phyloP scores from a whole-genome alignment of 257 asterid genomes.

The Forsythia viridissima region DNA sequence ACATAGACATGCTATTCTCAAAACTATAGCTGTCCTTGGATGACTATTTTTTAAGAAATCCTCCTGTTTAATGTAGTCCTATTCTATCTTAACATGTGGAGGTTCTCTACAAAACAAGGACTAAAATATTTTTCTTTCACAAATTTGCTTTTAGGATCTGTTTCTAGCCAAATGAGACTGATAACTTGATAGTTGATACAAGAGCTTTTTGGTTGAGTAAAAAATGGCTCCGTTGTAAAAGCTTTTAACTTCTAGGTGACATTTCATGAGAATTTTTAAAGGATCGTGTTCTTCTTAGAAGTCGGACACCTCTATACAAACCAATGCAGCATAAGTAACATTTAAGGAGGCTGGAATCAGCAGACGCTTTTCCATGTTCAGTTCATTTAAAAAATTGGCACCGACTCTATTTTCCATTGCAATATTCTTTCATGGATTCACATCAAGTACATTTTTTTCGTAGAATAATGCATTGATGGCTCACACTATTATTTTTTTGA shows the following conservation, averaged over 20 bases:
- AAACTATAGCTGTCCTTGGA: not conserved
- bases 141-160: not conserved
- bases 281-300: not conserved
- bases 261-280: not conserved
- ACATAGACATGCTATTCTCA: not conserved
- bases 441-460: not conserved
- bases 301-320: not conserved
- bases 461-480: conserved; percentile 10
- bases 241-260: not conserved
- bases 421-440: not conserved
- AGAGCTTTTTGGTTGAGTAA: not conserved
- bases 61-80: not conserved
- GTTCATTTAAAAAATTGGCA: conserved; percentile 1
- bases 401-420: not conserved
- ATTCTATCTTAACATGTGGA: not conserved
- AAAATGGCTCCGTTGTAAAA: not conserved
- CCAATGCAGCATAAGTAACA: not conserved
- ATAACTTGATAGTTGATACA: too few relatives aligned
- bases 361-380: not conserved
- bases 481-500: conserved; percentile 20
- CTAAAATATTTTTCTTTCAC: not conserved
- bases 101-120: not conserved
- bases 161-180: not conserved
- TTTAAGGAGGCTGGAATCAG: not conserved
- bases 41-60: not conserved